Base-by-base conservation (phyloP, 306 rosid genomes). In the Lagenaria siceraria region DNA sequence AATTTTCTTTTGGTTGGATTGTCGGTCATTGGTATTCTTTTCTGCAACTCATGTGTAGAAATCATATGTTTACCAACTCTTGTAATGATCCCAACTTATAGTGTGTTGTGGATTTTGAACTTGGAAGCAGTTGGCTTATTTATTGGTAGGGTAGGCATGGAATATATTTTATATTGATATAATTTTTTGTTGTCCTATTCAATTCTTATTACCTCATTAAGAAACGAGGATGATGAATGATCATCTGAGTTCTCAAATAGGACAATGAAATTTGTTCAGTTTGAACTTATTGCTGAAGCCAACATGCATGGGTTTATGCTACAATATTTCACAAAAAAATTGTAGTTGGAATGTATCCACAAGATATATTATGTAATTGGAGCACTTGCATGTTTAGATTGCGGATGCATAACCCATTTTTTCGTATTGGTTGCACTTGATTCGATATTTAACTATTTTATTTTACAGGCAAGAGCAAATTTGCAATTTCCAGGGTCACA, bases 401-500 rank as follows among this genome's bases (percentile, higher is more conserved):
- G 58, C 56, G 7, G 38, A 70, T 22, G 56, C 52, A 46, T 25
- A 70, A 21, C 55, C 55, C 15, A 27, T 24, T 17, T 72, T n/a
- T 48, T 72, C 5, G 17, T 29, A 64, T 79, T 81, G 64, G 63
- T 24, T 77, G 79, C 60, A 25, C 48, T 46, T 77, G 24, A 68
- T 72, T 27, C 33, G 58, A 69, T n/a, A 53, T 53, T 36, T 43
- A 22, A 70, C 80, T 21, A 22, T 78, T 82, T 84, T 83, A 49
- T 84, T 48, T 33, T 87, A 82, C 91, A 94, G 98, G 83, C 80
- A 74, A 88, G 96, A 87, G 97, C 92, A 81, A 87, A 82, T 77
- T 56, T 90, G 63, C 96, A 87, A 77, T 94, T 94, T 78, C 98
- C 98, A 10, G 98, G 98, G 54, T 94, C 98, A 12, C 97, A 94